Evolutionary conservation across 805 yeast species (phyloP), one percentile per base, ranked within the genome.

Genomic region (Zygotorulaspora florentina): DNA sequence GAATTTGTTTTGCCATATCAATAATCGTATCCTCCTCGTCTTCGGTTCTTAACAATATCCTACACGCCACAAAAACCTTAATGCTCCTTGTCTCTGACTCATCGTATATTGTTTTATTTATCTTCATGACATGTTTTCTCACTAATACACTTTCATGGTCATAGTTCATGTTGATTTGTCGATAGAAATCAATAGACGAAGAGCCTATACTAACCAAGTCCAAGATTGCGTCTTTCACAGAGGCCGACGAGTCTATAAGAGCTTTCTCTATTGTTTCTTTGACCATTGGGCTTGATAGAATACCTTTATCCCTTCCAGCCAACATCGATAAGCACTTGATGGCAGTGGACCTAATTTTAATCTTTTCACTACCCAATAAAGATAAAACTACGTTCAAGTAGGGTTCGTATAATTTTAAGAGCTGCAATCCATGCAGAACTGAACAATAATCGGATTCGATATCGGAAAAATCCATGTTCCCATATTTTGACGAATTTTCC

Each of bases 201-300:
- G 61, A 51, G 2, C 71, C 70, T 16, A 76, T 68, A 2, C 65
- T 55, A 20, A 88, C 64, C 33, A 88, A 69, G 35, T 86, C 93
- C 25, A 88, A 66, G 2, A 83, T 83, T 0, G 95, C 87, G 55
- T 84, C 89, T 47, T 88, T 73, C 0, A 87, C 91, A 33, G 82
- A 74, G 0, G 95, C 80, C 2, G 88, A 85, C 0, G 74, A 57
- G 50, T 85, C 91, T 4, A 58, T 64, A 31, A 88, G 64, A 38
- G 80, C 67, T 8, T 62, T 67, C 1, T 78, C 67, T 2, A 88
- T 68, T 0, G 85, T 71, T 1, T 65, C 65, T 51, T 74, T 80
- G 6, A 87, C 74, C 8, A 66, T 65, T 1, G 80, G 73, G 2
- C 75, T 66, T 1, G 70, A 59, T 36, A 86, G 61, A 17, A 87